Percentiles rank a stretch among this genome's conserved stretches.
Conservation (phyloP, 2,329 filamentous ascomycete genomes). For the Lachnellula arida region DNA sequence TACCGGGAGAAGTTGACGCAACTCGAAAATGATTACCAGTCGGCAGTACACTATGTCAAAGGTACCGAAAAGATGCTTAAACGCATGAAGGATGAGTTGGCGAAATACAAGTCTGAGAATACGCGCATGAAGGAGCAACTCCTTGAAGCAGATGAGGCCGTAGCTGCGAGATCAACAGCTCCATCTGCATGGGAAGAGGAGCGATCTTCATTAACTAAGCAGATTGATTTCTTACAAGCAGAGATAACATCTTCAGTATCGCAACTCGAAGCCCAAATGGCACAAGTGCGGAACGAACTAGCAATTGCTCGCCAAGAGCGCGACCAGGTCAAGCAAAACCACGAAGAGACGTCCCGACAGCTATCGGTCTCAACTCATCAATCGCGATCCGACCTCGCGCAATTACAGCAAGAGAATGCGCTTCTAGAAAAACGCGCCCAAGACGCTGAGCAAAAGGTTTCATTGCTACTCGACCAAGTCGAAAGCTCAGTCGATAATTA, state of each 20-base stretch:
- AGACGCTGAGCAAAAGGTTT: conserved; percentile 91
- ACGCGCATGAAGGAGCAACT: conserved; percentile 76
- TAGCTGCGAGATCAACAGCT: conserved; percentile 39
- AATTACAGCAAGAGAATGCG: conserved; percentile 76
- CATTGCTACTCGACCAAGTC: conserved; percentile 88
- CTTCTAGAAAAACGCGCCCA: conserved; percentile 77
- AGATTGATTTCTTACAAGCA: conserved; percentile 64
- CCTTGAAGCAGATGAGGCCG: conserved; percentile 57
- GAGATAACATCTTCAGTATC: conserved; percentile 62
- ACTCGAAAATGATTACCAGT: conserved; percentile 95
- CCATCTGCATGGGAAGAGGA: conserved; percentile 70
- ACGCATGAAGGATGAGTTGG: conserved; percentile 96
- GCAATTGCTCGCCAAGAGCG: conserved; percentile 61
- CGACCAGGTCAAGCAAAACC: conserved; percentile 55
- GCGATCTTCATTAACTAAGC: conserved; percentile 59
- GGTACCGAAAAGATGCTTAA: conserved; percentile 99
- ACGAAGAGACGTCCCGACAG: conserved; percentile 50
- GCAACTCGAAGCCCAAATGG: conserved; percentile 68
- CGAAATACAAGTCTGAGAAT: conserved; percentile 86
- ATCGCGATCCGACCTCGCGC: conserved; percentile 66
- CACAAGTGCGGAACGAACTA: conserved; percentile 65
- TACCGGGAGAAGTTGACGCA: conserved; percentile 93
- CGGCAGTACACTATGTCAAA: conserved; percentile 95
- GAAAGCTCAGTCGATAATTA: conserved; percentile 93
- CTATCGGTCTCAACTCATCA: conserved; percentile 51